Evolutionary conservation across 371 early-diverging fungal species (phyloP), one percentile per base, ranked within the genome.

Genomic region (Actinomortierella wolfii): DNA sequence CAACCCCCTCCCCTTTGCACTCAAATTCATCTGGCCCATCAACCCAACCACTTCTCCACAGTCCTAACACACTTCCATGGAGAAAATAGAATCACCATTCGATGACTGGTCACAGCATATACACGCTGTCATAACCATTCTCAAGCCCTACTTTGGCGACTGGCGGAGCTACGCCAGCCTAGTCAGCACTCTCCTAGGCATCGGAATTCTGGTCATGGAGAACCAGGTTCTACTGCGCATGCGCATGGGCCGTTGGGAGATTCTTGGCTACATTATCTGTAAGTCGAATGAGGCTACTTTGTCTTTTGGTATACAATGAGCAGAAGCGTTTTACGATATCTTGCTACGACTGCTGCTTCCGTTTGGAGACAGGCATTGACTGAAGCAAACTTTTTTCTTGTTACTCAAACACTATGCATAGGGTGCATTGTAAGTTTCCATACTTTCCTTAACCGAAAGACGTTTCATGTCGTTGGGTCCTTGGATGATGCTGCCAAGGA

Each of bases 341-440:
- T 17, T 17, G 45, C 21, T 45, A 20, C 21, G 4, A 4, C 45
- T 45, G 8, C 15, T 45, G 8, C 45, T 11, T 34, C 34, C 34
- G 11, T 34, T 4, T 34, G 11, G 34, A 34, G 11, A 11, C 11
- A 34, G 11, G 7, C 4, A 34, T 23, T 13, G 20, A 23, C 17
- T 18, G n/a, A 17, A 17, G 0, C 18, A 56, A 28, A 17, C 15
- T 40, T 14, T 11, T 40, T 21, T 2, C 18, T 20, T n/a, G 1
- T 7, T 34, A 40, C 40, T 26, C 51, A 23, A 17, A 29, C 18
- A 24, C n/a, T 21, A 14, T 43, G 14, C 21, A 15, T 54, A 69
- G 70, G 70, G 70, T 69, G 70, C 43, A 28, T 64, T 56, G 70
- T 69, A 68, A 68, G 64, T 63, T 18, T 43, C n/a, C n/a, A n/a